A percentile compares a stretch with the other conserved stretches of the same genome.
These are phyloP conservation scores for Umbilicaria muhlenbergii DNA, from an alignment of 495 filamentous ascomycete genomes.

Conservation along the genomic window DNA sequence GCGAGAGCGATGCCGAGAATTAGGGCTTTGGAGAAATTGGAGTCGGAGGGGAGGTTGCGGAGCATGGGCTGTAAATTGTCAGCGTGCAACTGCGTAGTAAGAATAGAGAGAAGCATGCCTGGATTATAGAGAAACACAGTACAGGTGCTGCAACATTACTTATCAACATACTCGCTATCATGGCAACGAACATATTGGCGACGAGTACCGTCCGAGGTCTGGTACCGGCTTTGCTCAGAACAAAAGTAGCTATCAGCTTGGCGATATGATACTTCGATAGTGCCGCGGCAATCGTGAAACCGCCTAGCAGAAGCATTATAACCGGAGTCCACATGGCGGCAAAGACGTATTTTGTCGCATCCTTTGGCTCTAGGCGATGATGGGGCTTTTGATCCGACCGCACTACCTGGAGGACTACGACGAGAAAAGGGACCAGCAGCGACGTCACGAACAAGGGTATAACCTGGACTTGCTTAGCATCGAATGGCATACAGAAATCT, in stretches of 20 bases:
- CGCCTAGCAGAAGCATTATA: slow-evolving; percentile 94
- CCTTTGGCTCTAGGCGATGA: slow-evolving; percentile 51
- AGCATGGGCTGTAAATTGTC: slow-evolving; percentile 56
- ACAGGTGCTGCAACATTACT: slow-evolving; percentile 96
- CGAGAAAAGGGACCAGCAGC: slow-evolving; percentile 83
- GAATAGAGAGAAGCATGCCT: slow-evolving; percentile 31
- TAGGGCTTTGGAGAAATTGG: slow-evolving; percentile 83
- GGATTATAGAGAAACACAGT: slow-evolving; percentile 94
- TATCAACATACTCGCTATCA: slow-evolving; percentile 97
- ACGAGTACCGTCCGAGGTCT: slow-evolving; percentile 73
- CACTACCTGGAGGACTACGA: slow-evolving; percentile 73
- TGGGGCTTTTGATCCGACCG: slow-evolving; percentile 57
- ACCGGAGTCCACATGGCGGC: slow-evolving; percentile 97
- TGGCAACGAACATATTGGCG: slow-evolving; percentile 96
- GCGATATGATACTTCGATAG: slow-evolving; percentile 96
- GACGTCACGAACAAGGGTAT: slow-evolving; percentile 97
- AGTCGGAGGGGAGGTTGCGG: slow-evolving; percentile 79
- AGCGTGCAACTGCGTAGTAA: slow-evolving; percentile 4
- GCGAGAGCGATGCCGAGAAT: slow-evolving; percentile 93
- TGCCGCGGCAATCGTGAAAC: slow-evolving; percentile 90
- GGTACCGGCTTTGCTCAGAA: slow-evolving; percentile 93
- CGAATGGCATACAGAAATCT: neutral
- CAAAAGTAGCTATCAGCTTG: slow-evolving; percentile 88
- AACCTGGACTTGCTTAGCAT: slow-evolving; percentile 36
- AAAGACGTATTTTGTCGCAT: slow-evolving; percentile 69